These are phyloP conservation scores for Lactarius sp. DNA, from an alignment of 768 basidiomycete species.

Conservation along the genomic window DNA sequence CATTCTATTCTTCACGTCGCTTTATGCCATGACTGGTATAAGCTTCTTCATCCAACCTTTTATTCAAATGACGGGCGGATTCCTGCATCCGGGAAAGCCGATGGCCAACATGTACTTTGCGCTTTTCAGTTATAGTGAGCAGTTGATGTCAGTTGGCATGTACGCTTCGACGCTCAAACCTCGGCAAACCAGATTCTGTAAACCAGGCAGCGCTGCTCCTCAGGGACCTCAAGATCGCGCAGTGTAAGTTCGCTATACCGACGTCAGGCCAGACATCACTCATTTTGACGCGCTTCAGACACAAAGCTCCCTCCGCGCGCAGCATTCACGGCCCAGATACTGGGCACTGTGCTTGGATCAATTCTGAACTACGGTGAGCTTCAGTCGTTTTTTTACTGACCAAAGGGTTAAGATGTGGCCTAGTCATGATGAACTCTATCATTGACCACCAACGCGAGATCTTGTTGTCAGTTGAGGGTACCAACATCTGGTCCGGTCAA, in stretches of 20 bases:
- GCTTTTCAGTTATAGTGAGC: constrained; percentile 43
- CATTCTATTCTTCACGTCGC: constrained; percentile 43
- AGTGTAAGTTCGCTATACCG: constrained; percentile 29
- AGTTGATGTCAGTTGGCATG: neutral
- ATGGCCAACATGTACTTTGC: constrained; percentile 39
- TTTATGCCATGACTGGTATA: constrained; percentile 45
- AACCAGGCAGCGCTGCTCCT: constrained; percentile 40
- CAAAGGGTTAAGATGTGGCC: neutral
- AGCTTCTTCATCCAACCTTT: constrained; percentile 45
- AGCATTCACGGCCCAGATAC: constrained; percentile 46
- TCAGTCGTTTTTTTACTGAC: neutral
- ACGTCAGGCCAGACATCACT: neutral
- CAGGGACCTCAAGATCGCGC: constrained; percentile 46
- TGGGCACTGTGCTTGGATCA: constrained; percentile 45
- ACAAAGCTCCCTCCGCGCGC: constrained; percentile 47
- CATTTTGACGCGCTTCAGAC: constrained; percentile 24
- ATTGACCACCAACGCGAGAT: constrained; percentile 47
- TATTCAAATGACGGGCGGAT: constrained; percentile 43
- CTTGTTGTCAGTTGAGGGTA: constrained; percentile 51
- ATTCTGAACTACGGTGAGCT: constrained; percentile 34
- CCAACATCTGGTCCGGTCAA: constrained; percentile 48
- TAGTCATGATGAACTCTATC: constrained; percentile 55
- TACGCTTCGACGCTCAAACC: neutral
- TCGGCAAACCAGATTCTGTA: constrained; percentile 35
- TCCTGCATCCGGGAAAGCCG: constrained; percentile 34